Conservation (phyloP, 2,329 filamentous ascomycete genomes). For the Proliferodiscus dingleyae region DNA sequence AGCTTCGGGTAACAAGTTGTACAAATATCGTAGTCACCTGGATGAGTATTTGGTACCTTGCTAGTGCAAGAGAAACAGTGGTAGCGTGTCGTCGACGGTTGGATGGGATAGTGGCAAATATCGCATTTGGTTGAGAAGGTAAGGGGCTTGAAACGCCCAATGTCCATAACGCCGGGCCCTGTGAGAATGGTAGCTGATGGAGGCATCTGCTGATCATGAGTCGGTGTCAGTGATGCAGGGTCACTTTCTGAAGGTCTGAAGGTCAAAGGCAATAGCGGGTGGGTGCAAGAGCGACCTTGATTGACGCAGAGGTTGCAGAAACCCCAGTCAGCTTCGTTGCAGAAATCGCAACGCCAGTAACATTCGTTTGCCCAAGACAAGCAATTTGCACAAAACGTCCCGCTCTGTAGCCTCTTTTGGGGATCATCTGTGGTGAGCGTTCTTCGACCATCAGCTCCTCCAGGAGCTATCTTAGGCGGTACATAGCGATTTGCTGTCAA, state of each 20-base stretch:
- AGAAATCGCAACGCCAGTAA: constrained; percentile 83
- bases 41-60: constrained; percentile 41
- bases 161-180: constrained; percentile 41
- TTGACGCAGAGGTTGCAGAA: constrained; percentile 88
- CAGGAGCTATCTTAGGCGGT: constrained; percentile 44
- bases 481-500: constrained; percentile 54
- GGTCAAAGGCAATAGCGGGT: constrained; percentile 71
- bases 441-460: constrained; percentile 50
- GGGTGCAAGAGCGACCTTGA: constrained; percentile 73
- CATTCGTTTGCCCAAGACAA: constrained; percentile 70
- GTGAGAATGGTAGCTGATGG: constrained; percentile 44
- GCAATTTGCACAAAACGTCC: constrained; percentile 81
- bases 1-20: constrained; percentile 69
- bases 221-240: constrained; percentile 36
- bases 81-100: constrained; percentile 63
- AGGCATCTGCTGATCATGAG: constrained; percentile 39
- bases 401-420: constrained; percentile 62
- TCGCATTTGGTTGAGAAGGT: constrained; percentile 74
- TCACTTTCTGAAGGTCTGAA: constrained; percentile 44
- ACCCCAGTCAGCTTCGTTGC: constrained; percentile 92
- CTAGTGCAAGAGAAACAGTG: constrained; percentile 75
- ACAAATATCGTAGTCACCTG: constrained; percentile 86
- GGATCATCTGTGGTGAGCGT: constrained; percentile 65
- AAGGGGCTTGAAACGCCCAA: constrained; percentile 58
- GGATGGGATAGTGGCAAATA: constrained; percentile 68